These are phyloP conservation scores for Podospora tetraspora DNA, from an alignment of 495 filamentous ascomycete species.

Conservation along the genomic window DNA sequence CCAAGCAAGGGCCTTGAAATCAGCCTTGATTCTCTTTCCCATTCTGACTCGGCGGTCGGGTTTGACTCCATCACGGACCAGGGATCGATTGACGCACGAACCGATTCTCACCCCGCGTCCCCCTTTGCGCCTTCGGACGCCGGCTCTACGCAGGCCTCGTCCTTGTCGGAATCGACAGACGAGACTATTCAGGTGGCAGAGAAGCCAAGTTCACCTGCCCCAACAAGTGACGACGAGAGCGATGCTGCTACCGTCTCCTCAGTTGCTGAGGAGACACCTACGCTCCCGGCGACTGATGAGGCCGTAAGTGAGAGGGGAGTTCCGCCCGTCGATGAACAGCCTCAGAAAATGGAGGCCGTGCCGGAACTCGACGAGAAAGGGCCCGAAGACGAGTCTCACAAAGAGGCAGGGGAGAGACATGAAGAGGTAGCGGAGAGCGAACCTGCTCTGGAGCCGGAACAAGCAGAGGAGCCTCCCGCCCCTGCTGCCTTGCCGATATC, in stretches of 20 bases:
- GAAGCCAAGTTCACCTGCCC: constrained; percentile 6
- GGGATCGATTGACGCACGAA: constrained; percentile 30
- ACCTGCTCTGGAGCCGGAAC: not conserved
- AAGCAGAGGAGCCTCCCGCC: not conserved
- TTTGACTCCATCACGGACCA: constrained; percentile 36
- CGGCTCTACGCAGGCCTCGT: constrained; percentile 51
- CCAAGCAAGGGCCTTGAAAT: constrained; percentile 13
- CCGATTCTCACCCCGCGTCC: constrained; percentile 49
- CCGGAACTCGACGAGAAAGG: not conserved
- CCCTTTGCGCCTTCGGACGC: constrained; percentile 46
- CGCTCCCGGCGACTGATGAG: not conserved
- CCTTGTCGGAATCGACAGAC: constrained; percentile 50
- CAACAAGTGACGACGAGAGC: not conserved
- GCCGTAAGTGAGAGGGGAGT: not conserved
- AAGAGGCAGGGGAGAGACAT: not conserved
- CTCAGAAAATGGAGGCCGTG: not conserved
- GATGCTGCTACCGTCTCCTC: not conserved
- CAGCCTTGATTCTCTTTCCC: constrained; percentile 25
- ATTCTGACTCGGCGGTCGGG: constrained; percentile 37
- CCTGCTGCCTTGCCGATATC: constrained; percentile 21
- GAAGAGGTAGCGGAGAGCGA: not conserved
- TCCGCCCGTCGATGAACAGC: not conserved
- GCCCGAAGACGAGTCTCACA: not conserved
- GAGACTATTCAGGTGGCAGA: constrained; percentile 40
- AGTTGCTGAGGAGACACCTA: not conserved